Conservation (phyloP, 1,284 basidiomycete genomes). For the Mycena sp. region DNA sequence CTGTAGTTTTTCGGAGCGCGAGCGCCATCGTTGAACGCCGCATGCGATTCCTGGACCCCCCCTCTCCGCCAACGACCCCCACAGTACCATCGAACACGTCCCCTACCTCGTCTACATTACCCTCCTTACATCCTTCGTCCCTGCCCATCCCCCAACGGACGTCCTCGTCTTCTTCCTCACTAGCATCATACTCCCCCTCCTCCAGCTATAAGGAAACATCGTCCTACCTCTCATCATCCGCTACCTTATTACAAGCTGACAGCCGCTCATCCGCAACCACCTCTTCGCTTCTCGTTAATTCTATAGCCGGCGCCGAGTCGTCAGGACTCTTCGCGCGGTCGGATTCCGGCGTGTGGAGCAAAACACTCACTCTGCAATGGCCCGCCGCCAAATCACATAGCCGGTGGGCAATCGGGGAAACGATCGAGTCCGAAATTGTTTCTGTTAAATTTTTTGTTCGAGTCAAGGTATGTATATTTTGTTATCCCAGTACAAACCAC, state of each 20-base stretch:
- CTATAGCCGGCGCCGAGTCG: conserved; percentile 68
- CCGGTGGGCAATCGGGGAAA: conserved; percentile 83
- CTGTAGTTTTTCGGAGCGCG: conserved; percentile 63
- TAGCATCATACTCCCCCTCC: conserved; percentile 32
- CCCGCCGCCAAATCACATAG: conserved; percentile 73
- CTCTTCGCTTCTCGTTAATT: conserved; percentile 54
- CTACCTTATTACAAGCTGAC: conserved; percentile 39
- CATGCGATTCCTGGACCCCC: conserved; percentile 58
- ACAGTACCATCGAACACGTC: conserved; percentile 27
- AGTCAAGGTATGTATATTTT: conserved; percentile 63
- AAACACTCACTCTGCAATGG: conserved; percentile 78
- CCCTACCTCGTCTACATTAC: conserved; percentile 18
- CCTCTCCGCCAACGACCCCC: conserved; percentile 41
- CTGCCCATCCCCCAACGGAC: conserved; percentile 34
- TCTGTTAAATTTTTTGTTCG: conserved; percentile 77
- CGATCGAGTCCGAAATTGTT: conserved; percentile 72
- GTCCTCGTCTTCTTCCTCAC: conserved; percentile 33
- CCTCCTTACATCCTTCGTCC: conserved; percentile 27
- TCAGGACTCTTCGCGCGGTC: conserved; percentile 66
- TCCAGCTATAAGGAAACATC: conserved; percentile 31
- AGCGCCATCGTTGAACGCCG: conserved; percentile 67
- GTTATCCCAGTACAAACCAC: conserved; percentile 14
- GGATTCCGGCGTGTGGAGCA: conserved; percentile 65
- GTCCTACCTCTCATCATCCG: conserved; percentile 33
- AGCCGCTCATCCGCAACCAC: conserved; percentile 32